Evolutionary conservation across 768 basidiomycete species (phyloP).

Genomic region (Dioszegia aurantiaca): DNA sequence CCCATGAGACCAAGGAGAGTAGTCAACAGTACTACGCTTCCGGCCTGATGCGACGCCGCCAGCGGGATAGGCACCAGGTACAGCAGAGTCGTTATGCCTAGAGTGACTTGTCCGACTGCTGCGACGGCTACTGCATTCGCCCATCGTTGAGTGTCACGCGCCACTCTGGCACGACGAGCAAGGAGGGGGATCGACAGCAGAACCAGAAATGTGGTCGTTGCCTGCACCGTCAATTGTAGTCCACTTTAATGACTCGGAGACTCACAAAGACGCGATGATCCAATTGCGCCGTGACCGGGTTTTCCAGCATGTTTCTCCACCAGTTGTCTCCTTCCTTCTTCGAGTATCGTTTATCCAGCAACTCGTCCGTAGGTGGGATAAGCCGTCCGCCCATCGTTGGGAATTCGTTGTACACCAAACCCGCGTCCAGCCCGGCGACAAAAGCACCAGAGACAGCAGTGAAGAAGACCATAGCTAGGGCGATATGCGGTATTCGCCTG

Average conservation of each 20-base stretch:
- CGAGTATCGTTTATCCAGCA: constrained; percentile 74
- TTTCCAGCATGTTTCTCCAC: constrained; percentile 96
- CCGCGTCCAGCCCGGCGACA: constrained; percentile 95
- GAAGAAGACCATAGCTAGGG: constrained; percentile 77
- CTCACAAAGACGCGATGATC: constrained; percentile 87
- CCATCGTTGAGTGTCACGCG: constrained; percentile 63
- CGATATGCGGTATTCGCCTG: constrained; percentile 59
- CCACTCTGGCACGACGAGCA: constrained; percentile 13
- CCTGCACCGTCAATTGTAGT: constrained; percentile 57
- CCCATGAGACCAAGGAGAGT: constrained; percentile 74
- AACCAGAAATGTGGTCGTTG: constrained; percentile 63
- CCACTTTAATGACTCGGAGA: constrained; percentile 19
- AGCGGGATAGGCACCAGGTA: constrained; percentile 90
- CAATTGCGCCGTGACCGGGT: constrained; percentile 96
- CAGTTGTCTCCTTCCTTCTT: constrained; percentile 72
- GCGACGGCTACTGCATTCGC: constrained; percentile 59
- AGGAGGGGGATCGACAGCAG: constrained; percentile 32
- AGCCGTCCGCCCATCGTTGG: constrained; percentile 89
- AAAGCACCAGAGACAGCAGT: constrained; percentile 96
- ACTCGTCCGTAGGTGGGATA: constrained; percentile 74
- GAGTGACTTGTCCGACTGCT: constrained; percentile 64
- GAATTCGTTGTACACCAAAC: constrained; percentile 96
- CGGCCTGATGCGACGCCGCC: constrained; percentile 92
- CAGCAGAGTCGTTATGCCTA: constrained; percentile 75
- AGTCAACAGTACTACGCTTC: constrained; percentile 81